Evolutionary conservation across 768 basidiomycete genomes (phyloP), one percentile per base, ranked within the genome.

Genomic region (Lentinus brumalis): DNA sequence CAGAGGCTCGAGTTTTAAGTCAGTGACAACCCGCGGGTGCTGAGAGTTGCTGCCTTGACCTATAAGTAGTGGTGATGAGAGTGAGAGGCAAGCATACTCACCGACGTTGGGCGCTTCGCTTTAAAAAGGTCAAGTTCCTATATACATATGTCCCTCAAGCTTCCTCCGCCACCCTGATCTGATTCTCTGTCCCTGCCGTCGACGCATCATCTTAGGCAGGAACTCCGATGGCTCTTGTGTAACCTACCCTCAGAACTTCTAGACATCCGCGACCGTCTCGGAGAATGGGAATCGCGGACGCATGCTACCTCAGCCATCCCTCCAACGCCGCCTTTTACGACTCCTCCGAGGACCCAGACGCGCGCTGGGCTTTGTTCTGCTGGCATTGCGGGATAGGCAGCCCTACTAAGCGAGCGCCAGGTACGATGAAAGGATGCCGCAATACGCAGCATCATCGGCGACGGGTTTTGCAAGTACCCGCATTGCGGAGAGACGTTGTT

Each of bases 381-480:
- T 35, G 50, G 29, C 42, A 57, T 21, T 49, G 57, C 11, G 66
- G 66, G 15, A 53, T 69, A 11, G 56, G 61, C 41, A 60, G 52
- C 38, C 38, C 32, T 63, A n/a, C 53, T 41, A 1, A 46, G 30
- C 9, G 57, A 61, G 14, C 12, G 3, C 5, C 12, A 32, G 30
- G 47, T 50, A 5, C 61, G 62, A 2, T 68, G 64, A 61, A 68
- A 63, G 42, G 59, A 66, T n/a, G n/a, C n/a, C 15, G 67, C 67
- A 9, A 56, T 68, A 31, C 64, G 63, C 39, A 47, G 50, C 41
- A 26, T 2, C 21, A 26, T 26, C 21, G 21, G 21, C 21, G 21
- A 26, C 1, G 21, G 21, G 21, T 26, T 2, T 26, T 26, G 21
- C 21, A 26, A 64, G 66, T 14, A 26, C 21, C 2, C 21, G 21